Base-by-base conservation (phyloP, 2,329 filamentous ascomycete species). In the Podosphaera xanthii region DNA sequence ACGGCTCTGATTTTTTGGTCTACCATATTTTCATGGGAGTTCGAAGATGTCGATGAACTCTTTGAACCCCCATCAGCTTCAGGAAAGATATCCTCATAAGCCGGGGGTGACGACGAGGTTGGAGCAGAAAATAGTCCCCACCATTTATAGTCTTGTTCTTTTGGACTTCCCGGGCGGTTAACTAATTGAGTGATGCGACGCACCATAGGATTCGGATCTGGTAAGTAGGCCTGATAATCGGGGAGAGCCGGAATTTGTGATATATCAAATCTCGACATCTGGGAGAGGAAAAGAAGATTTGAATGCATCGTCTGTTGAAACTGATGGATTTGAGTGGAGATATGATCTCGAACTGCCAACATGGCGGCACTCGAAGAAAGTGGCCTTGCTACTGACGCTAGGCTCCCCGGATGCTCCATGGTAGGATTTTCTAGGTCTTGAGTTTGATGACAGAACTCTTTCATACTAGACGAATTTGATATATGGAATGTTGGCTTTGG, bases 31-130 rank as follows among this genome's bases (percentile, higher is more conserved):
- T 84, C 81, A 12, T 75, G 76, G 1, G 77, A 77, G 2, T 81
- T 81, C 58, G 74, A 74, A 7, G 75, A 74, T 0, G 77, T 79
- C n/a, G 78, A 77, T 22, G 75, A 72, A 64, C 78, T 75, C 69
- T 84, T 83, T 33, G 70, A 71, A 59, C 82, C 77, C 14, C 75
- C 62, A 52, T 75, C 73, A 40, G 65, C 65, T 58, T 74, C 70
- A 1, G 85, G 86, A 68, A 82, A 92, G 35, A 92, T 79, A 55
- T 90, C 87, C 58, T 89, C 82, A 63, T 92, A 92, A 0, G 87
- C 79, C 8, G 87, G 87, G 7, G 86, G 86, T 38, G 78, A 74
- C 3, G 75, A 72, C 8, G 78, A 71, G 46, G 71, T 72, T 30
- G 71, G 73, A 44, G 75, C 71, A 7, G 80, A 80, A 52, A 83